Percentiles rank a stretch among this genome's conserved stretches.
Conservation (phyloP, 176 grass and related monocot species). For the Themeda triandra region DNA sequence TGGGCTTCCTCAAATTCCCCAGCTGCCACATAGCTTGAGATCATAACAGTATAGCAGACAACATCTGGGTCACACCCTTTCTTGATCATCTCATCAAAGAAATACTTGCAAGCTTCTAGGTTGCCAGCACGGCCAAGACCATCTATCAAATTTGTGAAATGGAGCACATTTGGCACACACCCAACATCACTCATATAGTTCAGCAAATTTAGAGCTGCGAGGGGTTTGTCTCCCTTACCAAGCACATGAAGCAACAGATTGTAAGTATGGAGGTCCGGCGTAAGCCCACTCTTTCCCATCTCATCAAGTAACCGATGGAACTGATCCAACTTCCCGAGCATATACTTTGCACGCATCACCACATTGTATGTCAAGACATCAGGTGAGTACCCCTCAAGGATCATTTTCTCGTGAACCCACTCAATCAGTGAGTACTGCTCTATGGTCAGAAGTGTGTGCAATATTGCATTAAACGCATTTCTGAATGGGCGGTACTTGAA, state of each 20-base stretch:
- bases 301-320: constrained; percentile 84
- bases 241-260: constrained; percentile 94
- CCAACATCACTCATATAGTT: constrained; percentile 91
- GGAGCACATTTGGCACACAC: constrained; percentile 70
- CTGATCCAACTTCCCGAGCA: constrained; percentile 81
- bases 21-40: constrained; percentile 69
- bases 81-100: constrained; percentile 94
- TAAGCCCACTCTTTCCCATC: constrained; percentile 72
- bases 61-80: constrained; percentile 82
- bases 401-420: constrained; percentile 88
- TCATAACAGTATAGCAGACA: constrained; percentile 93
- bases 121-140: constrained; percentile 89
- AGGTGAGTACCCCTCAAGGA: constrained; percentile 59
- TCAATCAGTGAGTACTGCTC: constrained; percentile 80
- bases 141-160: constrained; percentile 97
- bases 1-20: constrained; percentile 72
- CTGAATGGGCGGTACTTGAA: constrained; percentile 82
- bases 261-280: constrained; percentile 79
- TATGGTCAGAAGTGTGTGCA: constrained; percentile 68
- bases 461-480: constrained; percentile 79
- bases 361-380: constrained; percentile 92
- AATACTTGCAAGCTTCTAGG: constrained; percentile 91
- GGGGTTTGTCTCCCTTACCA: constrained; percentile 87
- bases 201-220: constrained; percentile 87
- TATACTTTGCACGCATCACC: constrained; percentile 91